Base-by-base conservation (phyloP, 805 yeast genomes). In the Starmerella vaccinii region DNA sequence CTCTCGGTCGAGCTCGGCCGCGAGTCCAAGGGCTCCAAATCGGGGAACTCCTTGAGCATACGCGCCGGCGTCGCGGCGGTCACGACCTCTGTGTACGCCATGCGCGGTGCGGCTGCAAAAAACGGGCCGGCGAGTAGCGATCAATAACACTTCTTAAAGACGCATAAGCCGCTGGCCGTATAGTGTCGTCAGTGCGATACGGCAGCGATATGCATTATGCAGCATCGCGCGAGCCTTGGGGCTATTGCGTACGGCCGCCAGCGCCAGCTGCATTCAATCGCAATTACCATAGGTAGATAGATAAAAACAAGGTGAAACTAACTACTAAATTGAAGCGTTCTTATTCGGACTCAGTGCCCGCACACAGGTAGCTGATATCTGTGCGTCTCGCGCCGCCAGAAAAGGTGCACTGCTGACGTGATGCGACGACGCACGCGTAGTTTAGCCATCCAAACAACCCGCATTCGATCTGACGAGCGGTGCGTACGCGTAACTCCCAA, bases 41-140 rank as follows among this genome's bases (percentile, higher is more conserved):
- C 65, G 19, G 64, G 62, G 51, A 63, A 63, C 50, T 34, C 57
- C 19, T 38, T 50, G 35, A 59, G 52, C 61, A 60, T 55, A 15
- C 47, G 49, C 52, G 50, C 53, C 38, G 58, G 53, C 12, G 58
- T 50, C n/a, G 58, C 60, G 15, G 42, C 50, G 19, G 29, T 26
- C 21, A 53, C 64, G 27, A 55, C 46, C n/a, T 57, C 53, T 22
- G 24, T 9, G 34, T 57, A 58, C 19, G 49, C 21, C 58, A 55
- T 55, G 5, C 8, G 30, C 33, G 33, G 33, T 5, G 30, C 33
- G 33, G 33, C 34, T 27, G 45, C 34, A 13, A 39, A 26, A 24
- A 39, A n/a, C 5, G 21, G 30, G 43, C 30, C 41, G 41, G 22
- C 22, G n/a, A 18, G 27, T 38, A 21, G 26, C 41, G 41, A 21